These are phyloP conservation scores for Oryza longistaminata DNA, from an alignment of 176 grass and related monocot species.

Conservation along the genomic window DNA sequence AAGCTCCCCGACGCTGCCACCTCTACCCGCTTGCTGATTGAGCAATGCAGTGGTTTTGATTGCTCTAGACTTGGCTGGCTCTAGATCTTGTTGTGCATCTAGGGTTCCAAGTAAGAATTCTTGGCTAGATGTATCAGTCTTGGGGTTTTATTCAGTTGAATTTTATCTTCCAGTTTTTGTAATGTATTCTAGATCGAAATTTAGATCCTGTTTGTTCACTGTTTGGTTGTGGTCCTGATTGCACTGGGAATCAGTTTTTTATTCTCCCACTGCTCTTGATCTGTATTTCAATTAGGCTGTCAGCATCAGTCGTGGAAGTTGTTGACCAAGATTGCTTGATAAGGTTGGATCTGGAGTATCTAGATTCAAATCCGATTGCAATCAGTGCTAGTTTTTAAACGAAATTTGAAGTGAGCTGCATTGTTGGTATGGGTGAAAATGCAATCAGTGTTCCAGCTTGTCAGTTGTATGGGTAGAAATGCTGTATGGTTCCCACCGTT, in stretches of 20 bases:
- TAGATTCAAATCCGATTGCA: conserved; percentile 8
- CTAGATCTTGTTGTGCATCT: conserved; percentile 17
- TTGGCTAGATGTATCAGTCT: background rate
- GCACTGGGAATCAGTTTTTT: background rate
- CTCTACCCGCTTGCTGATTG: conserved; percentile 13
- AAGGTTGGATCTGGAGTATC: conserved; percentile 22
- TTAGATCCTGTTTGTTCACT: conserved; percentile 7
- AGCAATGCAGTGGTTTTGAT: background rate
- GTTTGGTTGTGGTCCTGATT: background rate
- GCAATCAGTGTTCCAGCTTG: background rate
- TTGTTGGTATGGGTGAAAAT: conserved; percentile 1
- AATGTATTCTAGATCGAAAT: background rate
- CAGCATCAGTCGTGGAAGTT: conserved; percentile 20
- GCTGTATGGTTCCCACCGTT: background rate
- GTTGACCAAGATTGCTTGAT: conserved; percentile 12
- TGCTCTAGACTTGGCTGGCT: conserved; percentile 11
- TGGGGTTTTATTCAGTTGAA: background rate
- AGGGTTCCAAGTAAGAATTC: background rate
- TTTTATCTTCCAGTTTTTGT: background rate
- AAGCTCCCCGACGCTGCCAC: too few species aligned
- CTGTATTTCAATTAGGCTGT: conserved; percentile 36
- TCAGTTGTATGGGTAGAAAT: background rate
- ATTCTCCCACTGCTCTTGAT: conserved; percentile 1
- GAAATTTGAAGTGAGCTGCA: background rate
- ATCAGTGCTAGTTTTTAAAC: background rate